Evolutionary conservation across 1,284 basidiomycete species (phyloP).

Genomic region (Fistulinella cinereoalba): DNA sequence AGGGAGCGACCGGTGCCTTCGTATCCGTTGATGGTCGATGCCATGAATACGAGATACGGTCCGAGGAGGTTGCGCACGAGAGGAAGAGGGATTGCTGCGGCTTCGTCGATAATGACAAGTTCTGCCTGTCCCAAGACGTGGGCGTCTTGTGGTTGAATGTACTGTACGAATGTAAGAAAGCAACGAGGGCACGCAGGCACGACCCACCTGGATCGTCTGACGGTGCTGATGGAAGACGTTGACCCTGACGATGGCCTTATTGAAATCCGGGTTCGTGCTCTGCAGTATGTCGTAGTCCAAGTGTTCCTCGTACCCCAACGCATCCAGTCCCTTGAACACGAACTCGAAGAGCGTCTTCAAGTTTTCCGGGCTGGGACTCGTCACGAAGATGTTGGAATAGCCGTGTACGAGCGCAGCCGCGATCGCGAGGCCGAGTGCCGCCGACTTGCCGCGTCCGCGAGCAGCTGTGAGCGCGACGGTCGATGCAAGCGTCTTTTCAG

Average conservation of each 20-base stretch:
- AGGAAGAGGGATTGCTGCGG: constrained; percentile 95
- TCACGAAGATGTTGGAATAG: constrained; percentile 98
- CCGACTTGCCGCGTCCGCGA: constrained; percentile 96
- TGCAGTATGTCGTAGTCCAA: constrained; percentile 96
- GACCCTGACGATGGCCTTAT: constrained; percentile 93
- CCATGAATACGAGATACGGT: constrained; percentile 97
- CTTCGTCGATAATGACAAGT: constrained; percentile 97
- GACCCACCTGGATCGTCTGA: constrained; percentile 85
- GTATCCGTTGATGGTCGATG: constrained; percentile 98
- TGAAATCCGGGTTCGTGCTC: constrained; percentile 92
- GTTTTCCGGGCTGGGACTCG: constrained; percentile 97
- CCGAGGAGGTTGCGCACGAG: constrained; percentile 94
- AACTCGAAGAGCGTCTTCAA: constrained; percentile 98
- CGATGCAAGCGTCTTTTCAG: constrained; percentile 89
- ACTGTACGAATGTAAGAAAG: constrained; percentile 45
- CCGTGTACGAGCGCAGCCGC: constrained; percentile 92
- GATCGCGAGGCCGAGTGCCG: constrained; percentile 91
- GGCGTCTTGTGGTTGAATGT: constrained; percentile 96
- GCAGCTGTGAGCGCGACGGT: constrained; percentile 95
- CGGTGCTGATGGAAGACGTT: constrained; percentile 93
- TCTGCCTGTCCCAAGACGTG: constrained; percentile 98
- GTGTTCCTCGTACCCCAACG: constrained; percentile 95
- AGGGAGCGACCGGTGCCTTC: constrained; percentile 98
- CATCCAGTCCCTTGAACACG: constrained; percentile 95
- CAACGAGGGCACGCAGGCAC: background rate